Base-by-base conservation (phyloP, 1,139 yeast genomes). In the Taphrina communis region DNA sequence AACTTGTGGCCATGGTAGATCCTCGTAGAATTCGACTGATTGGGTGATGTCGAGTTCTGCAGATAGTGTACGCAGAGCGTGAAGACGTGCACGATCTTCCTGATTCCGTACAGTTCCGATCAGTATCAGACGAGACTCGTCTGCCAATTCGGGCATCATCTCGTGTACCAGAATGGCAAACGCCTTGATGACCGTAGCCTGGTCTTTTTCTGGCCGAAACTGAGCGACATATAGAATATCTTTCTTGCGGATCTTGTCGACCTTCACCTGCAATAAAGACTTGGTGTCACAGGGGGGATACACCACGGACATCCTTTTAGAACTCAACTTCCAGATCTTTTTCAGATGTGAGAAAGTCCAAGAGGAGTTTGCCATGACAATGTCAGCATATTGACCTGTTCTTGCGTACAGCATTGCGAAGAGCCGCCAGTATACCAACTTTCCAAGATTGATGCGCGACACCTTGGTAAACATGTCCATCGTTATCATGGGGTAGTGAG, bases 141-240 rank as follows among this genome's bases (percentile, higher is more conserved):
- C 44, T 1, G 61, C 69, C n/a, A 44, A 63, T 9, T 51, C 60
- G 61, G 72, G 57, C 50, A 39, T 38, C 4, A 51, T 71, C 2
- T 69, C 70, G 57, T 69, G 71, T 52, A 77, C 74, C 74, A 87
- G 89, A 68, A 82, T 78, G 11, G 86, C 80, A 78, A 85, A 95
- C 73, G 91, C 87, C 2, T 78, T 74, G 56, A 94, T 78, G 2
- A 93, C 83, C 67, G 94, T 80, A 21, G 79, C 82, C 76, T 95
- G 99, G 72, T 99, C 86, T 78, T 95, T 95, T 77, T 95, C 99
- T 0, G 97, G 95, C 70, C 99, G 85, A 79, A 90, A 95, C 78
- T 95, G 99, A 0, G 98, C 98, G 66, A 95, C 80, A 71, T 88
- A 91, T 8, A 94, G 82, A 70, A 92, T 81, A 46, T 82, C 82